A percentile compares a stretch with the other conserved stretches of the same genome.
Evolutionary conservation across 2,329 filamentous ascomycete species (phyloP).

Genomic region (Dryadomyces quercivorus): DNA sequence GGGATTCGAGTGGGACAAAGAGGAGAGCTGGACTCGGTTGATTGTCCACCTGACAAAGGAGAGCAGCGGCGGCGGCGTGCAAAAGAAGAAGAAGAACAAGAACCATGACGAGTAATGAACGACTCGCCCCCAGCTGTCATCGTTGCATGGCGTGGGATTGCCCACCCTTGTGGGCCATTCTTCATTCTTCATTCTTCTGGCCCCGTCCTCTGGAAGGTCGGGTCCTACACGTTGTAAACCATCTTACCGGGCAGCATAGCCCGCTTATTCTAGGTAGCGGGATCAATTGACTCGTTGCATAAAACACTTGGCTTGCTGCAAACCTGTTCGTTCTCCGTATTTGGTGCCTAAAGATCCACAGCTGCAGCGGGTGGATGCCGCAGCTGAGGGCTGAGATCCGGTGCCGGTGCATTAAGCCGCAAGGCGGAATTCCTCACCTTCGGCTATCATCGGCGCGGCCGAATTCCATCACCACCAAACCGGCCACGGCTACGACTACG

Average conservation of each 20-base stretch:
- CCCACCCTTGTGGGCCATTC: background rate
- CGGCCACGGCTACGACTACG: background rate
- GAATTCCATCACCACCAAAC: background rate
- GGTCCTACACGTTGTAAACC: background rate
- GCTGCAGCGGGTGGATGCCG: no score
- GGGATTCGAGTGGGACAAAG: constrained; percentile 93
- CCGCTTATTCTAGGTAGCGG: constrained; percentile 2
- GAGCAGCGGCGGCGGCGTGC: constrained; percentile 22
- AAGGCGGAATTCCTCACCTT: constrained; percentile 5
- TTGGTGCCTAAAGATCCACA: background rate
- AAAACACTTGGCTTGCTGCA: background rate
- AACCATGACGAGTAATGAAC: constrained; percentile 27
- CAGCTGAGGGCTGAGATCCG: no score
- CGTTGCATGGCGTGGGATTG: background rate
- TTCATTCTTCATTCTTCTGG: background rate
- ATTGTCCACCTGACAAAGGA: constrained; percentile 76
- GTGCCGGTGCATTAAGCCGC: background rate
- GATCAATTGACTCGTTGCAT: constrained; percentile 6
- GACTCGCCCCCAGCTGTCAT: background rate
- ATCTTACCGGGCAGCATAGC: background rate
- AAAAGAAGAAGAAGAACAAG: constrained; percentile 50
- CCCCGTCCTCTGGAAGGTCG: constrained; percentile 5
- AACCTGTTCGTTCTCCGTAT: background rate
- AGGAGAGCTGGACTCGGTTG: constrained; percentile 79
- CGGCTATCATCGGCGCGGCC: constrained; percentile 9